These are phyloP conservation scores for Dichotomopilus funicola DNA, from an alignment of 2,329 filamentous ascomycete species.

Conservation along the genomic window DNA sequence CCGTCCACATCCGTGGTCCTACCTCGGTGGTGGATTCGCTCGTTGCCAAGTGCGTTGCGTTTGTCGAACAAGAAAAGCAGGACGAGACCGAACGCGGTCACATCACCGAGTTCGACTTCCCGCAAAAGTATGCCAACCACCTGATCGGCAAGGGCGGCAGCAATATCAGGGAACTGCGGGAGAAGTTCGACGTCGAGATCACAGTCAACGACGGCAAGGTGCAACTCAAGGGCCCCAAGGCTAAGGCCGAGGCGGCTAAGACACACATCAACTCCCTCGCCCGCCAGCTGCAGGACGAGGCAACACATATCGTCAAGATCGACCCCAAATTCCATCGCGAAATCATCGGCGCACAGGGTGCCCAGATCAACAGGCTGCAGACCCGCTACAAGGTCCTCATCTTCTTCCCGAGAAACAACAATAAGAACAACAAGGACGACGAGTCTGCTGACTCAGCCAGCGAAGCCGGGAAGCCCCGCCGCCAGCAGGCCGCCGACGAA, in stretches of 20 bases:
- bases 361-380: constrained; percentile 85
- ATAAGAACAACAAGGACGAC: constrained; percentile 62
- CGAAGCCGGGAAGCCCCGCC: constrained; percentile 58
- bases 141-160: constrained; percentile 63
- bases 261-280: constrained; percentile 71
- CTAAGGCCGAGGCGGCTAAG: constrained; percentile 84
- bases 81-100: constrained; percentile 93
- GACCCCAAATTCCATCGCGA: constrained; percentile 91
- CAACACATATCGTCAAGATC: constrained; percentile 79
- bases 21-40: constrained; percentile 65
- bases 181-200: constrained; percentile 65
- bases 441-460: constrained; percentile 63
- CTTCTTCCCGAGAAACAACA: constrained; percentile 70
- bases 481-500: constrained; percentile 76
- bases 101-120: constrained; percentile 82
- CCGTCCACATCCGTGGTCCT: constrained; percentile 71
- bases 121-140: constrained; percentile 89
- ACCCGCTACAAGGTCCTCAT: constrained; percentile 90
- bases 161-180: constrained; percentile 59
- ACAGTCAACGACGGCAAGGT: constrained; percentile 92
- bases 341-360: constrained; percentile 81
- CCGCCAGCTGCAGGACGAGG: constrained; percentile 84
- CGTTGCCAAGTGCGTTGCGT: constrained; percentile 64
- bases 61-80: constrained; percentile 80
- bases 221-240: constrained; percentile 90